phyloP scores from a whole-genome alignment of 78 protist species.

The Thecamonas trahens region DNA sequence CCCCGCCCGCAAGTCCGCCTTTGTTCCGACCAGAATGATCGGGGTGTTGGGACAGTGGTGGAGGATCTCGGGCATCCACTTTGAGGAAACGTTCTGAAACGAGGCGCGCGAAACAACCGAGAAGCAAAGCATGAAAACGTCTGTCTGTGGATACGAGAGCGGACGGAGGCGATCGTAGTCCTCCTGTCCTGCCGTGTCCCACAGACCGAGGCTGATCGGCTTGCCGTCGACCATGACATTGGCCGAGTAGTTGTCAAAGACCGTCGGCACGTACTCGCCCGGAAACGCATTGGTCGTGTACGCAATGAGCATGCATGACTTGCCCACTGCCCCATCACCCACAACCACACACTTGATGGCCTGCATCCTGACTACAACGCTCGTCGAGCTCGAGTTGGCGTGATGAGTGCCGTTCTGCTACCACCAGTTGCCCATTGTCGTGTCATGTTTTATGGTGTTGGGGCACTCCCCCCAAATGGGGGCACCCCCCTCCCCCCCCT shows the following conservation, averaged over 20 bases:
- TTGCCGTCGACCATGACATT: conserved; percentile 59
- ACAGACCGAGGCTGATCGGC: conserved; percentile 50
- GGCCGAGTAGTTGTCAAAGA: conserved; percentile 70
- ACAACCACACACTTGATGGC: conserved; percentile 82
- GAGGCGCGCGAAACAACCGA: conserved; percentile 63
- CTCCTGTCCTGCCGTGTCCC: conserved; percentile 94
- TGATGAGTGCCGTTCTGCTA: no score
- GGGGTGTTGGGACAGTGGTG: conserved; percentile 72
- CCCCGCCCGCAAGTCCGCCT: no score
- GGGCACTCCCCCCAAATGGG: no score
- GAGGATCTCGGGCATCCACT: conserved; percentile 74
- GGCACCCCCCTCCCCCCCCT: no score
- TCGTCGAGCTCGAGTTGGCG: no score
- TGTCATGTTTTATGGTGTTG: no score
- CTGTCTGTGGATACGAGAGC: conserved; percentile 63
- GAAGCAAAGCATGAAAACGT: conserved; percentile 76
- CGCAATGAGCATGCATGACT: conserved; percentile 73
- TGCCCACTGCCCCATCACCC: conserved; percentile 90
- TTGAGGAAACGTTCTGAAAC: conserved; percentile 64
- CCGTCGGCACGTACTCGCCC: conserved; percentile 59
- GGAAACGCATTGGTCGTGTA: conserved; percentile 89
- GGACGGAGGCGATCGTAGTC: conserved; percentile 86
- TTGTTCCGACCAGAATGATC: conserved; percentile 76
- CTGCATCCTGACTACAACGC: no score
- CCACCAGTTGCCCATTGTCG: no score